These are phyloP conservation scores for Jackrogersella minutella DNA, from an alignment of 495 filamentous ascomycete genomes.

Conservation along the genomic window DNA sequence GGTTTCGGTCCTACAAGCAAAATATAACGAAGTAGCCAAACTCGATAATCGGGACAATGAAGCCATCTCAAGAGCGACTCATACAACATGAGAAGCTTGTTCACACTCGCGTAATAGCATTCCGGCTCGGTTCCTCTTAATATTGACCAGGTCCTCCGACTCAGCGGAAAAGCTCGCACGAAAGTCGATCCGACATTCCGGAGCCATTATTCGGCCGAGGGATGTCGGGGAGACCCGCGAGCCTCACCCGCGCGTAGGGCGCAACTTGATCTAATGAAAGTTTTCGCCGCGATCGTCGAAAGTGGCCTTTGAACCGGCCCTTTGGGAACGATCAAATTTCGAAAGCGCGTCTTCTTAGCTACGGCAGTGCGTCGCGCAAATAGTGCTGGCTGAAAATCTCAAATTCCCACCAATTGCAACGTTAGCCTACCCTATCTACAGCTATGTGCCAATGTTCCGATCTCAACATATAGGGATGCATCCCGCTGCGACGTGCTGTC, in stretches of 20 bases:
- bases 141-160: background rate
- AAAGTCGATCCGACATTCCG: conserved; percentile 19
- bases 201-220: conserved; percentile 2
- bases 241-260: background rate
- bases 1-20: conserved; percentile 28
- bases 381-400: background rate
- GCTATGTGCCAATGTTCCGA: too few relatives aligned
- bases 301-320: conserved; percentile 11
- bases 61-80: background rate
- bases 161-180: background rate
- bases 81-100: background rate
- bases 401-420: conserved; percentile 14
- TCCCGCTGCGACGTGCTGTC: too few relatives aligned
- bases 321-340: conserved; percentile 13
- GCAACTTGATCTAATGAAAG: conserved; percentile 12
- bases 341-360: conserved; percentile 16
- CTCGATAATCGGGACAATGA: background rate
- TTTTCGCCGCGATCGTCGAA: background rate
- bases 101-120: conserved; percentile 2
- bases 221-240: background rate
- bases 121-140: background rate
- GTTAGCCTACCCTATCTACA: background rate
- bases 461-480: background rate
- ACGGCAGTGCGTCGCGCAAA: conserved; percentile 6
- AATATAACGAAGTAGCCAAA: background rate